Percentiles rank a stretch among this genome's conserved stretches.
phyloP scores from a whole-genome alignment of 164 flowering plant species.

The Macadamia tetraphylla region DNA sequence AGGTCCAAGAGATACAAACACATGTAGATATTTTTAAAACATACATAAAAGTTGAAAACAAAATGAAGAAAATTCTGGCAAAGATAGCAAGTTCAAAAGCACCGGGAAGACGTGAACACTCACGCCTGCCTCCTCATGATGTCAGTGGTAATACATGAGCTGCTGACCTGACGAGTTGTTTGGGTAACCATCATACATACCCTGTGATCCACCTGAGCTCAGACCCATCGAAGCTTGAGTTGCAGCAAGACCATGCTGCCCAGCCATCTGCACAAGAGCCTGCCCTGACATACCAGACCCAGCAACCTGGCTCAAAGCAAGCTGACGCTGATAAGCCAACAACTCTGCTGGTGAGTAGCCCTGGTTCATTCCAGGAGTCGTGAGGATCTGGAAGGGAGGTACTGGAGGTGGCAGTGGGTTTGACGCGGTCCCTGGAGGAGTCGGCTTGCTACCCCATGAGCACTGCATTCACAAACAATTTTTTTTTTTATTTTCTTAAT shows the following conservation, averaged over 20 bases:
- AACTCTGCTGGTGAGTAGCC: slow-evolving; percentile 60
- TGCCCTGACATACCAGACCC: slow-evolving; percentile 46
- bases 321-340: slow-evolving; percentile 78
- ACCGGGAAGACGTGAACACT: background rate
- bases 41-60: background rate
- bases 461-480: slow-evolving; percentile 46
- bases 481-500: too few species aligned
- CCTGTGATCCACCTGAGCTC: slow-evolving; percentile 52
- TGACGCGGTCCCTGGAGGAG: slow-evolving; percentile 87
- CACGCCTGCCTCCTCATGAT: background rate
- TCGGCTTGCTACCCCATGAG: slow-evolving; percentile 99
- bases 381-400: slow-evolving; percentile 51
- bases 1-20: too few species aligned
- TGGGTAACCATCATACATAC: slow-evolving; percentile 46
- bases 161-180: slow-evolving; percentile 52
- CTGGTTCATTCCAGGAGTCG: slow-evolving; percentile 19
- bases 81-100: background rate
- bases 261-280: slow-evolving; percentile 65
- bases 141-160: slow-evolving; percentile 78
- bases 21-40: too few species aligned
- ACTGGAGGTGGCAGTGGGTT: slow-evolving; percentile 94
- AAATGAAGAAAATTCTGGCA: background rate
- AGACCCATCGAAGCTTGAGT: slow-evolving; percentile 74
- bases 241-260: slow-evolving; percentile 63
- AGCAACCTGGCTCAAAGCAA: slow-evolving; percentile 85